Evolutionary conservation across 1,284 basidiomycete species (phyloP).

Genomic region (Cryptococcus sp.): DNA sequence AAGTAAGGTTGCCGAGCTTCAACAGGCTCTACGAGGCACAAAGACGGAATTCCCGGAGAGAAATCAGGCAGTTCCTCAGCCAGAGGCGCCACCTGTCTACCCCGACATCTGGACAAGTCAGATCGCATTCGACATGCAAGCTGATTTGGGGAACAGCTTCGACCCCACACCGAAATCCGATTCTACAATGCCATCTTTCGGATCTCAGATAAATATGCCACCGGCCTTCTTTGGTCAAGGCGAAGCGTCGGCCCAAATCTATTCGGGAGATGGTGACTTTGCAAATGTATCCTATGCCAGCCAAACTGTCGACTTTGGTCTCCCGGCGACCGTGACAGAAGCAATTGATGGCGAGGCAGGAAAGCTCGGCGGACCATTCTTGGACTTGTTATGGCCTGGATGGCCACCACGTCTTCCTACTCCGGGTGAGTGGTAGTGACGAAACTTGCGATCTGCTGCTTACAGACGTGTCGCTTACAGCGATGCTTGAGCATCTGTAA

Average conservation of each 20-base stretch:
- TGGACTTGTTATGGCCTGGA: conserved; percentile 45
- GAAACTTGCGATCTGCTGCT: neutral
- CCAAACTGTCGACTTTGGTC: too few relatives aligned
- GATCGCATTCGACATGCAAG: too few relatives aligned
- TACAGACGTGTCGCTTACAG: conserved; percentile 3
- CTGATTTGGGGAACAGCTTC: too few relatives aligned
- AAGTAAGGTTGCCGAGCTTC: conserved; percentile 28
- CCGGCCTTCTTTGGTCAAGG: too few relatives aligned
- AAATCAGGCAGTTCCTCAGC: neutral
- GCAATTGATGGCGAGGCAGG: conserved; percentile 25
- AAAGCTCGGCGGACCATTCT: conserved; percentile 26
- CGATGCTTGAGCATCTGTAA: conserved; percentile 48
- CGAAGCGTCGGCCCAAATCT: too few relatives aligned
- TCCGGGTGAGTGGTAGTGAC: conserved; percentile 23
- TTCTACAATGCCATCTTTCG: too few relatives aligned
- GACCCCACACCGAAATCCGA: too few relatives aligned
- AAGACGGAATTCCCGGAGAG: neutral
- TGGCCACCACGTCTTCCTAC: conserved; percentile 47
- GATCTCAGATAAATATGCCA: too few relatives aligned
- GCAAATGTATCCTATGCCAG: too few relatives aligned
- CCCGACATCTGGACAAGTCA: too few relatives aligned
- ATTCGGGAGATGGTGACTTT: too few relatives aligned
- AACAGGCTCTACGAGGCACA: conserved; percentile 8
- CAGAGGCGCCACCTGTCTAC: neutral
- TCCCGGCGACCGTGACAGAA: neutral